Evolutionary conservation across 805 yeast species (phyloP).

Genomic region (Saccharomycopsis fodiens): DNA sequence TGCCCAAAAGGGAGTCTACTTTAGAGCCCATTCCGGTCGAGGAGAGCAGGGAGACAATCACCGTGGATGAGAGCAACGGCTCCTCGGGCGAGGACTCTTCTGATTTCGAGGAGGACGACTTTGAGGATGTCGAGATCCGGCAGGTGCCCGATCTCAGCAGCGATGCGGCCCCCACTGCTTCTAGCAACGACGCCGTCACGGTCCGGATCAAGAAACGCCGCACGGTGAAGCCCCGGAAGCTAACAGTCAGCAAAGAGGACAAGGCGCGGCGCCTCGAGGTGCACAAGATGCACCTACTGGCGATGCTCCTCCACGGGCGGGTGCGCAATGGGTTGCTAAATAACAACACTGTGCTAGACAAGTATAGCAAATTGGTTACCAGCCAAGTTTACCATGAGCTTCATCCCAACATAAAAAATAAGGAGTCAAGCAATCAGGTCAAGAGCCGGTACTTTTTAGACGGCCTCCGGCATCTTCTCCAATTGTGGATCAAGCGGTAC

Average conservation of each 20-base stretch:
- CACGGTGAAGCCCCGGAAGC: not conserved
- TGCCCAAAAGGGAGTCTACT: too few relatives aligned
- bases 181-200: not conserved
- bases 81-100: too few relatives aligned
- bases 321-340: constrained; percentile 72
- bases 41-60: too few relatives aligned
- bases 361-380: constrained; percentile 42
- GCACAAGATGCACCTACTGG: constrained; percentile 53
- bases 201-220: not conserved
- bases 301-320: constrained; percentile 60
- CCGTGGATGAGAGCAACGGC: too few relatives aligned
- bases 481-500: constrained; percentile 50
- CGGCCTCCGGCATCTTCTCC: constrained; percentile 62
- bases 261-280: constrained; percentile 40
- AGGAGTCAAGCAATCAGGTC: constrained; percentile 34
- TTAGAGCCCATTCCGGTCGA: too few relatives aligned
- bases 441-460: constrained; percentile 66
- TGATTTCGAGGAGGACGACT: constrained; percentile 18
- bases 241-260: constrained; percentile 42
- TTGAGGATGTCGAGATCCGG: not conserved
- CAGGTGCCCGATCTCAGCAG: not conserved
- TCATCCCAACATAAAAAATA: constrained; percentile 34
- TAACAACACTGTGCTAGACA: constrained; percentile 33
- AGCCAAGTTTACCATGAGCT: constrained; percentile 38
- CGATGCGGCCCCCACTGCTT: not conserved